Evolutionary conservation across 2,329 filamentous ascomycete species (phyloP).

Genomic region (Ilyonectria robusta): DNA sequence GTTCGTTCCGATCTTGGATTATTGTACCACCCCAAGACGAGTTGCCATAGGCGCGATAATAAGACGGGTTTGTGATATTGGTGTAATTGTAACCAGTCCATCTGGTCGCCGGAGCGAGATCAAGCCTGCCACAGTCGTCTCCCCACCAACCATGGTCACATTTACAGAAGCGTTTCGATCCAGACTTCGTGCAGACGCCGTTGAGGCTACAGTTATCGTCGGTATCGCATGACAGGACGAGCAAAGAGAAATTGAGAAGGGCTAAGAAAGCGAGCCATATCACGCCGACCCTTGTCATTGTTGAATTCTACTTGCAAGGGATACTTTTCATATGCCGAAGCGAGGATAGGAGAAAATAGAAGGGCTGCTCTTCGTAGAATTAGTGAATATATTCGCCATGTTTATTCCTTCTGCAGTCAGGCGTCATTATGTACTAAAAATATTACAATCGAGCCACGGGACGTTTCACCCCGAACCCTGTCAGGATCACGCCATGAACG

Average conservation of each 20-base stretch:
- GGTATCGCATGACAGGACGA: slow-evolving; percentile 23
- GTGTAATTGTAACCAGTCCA: slow-evolving; percentile 63
- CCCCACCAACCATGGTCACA: slow-evolving; percentile 61
- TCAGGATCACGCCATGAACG: neutral
- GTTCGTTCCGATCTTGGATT: slow-evolving; percentile 57
- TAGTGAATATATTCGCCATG: neutral
- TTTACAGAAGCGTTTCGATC: slow-evolving; percentile 27
- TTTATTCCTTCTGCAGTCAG: neutral
- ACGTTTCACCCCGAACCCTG: neutral
- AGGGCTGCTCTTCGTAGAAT: neutral
- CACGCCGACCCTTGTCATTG: neutral
- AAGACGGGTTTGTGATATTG: neutral
- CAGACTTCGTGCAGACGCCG: slow-evolving; percentile 41
- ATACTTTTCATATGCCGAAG: neutral
- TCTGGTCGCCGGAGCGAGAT: slow-evolving; percentile 58
- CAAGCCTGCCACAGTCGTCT: slow-evolving; percentile 60
- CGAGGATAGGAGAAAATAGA: neutral
- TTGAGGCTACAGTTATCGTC: slow-evolving; percentile 52
- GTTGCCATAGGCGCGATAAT: slow-evolving; percentile 55
- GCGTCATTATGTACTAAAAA: neutral
- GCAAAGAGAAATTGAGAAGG: neutral
- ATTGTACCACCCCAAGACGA: slow-evolving; percentile 65
- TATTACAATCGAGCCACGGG: neutral
- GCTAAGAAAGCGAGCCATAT: neutral
- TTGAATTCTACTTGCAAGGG: neutral